Conservation (phyloP, 345 rosid species). For the Arabidopsis suecica region DNA sequence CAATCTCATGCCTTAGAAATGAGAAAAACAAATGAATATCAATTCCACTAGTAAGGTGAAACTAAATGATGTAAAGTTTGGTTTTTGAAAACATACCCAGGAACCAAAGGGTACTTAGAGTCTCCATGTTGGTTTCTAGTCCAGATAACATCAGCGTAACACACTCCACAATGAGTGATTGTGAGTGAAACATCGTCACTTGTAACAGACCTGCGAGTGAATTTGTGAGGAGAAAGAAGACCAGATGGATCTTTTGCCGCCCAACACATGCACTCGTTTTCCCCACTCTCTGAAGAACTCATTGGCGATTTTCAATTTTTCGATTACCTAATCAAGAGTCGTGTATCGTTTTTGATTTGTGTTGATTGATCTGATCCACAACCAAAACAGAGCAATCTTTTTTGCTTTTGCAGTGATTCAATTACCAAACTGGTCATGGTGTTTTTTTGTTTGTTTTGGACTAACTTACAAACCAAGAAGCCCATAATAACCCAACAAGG, state of each 20-base stretch:
- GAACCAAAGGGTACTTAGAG: constrained; percentile 84
- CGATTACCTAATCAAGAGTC: constrained; percentile 3
- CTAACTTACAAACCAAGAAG: neutral
- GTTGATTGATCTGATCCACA: constrained; percentile 4
- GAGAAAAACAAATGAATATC: neutral
- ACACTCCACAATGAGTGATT: constrained; percentile 91
- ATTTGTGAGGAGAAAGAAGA: constrained; percentile 62
- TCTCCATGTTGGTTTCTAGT: constrained; percentile 64
- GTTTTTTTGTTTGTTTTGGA: neutral
- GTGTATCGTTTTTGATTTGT: neutral
- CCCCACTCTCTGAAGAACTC: constrained; percentile 47
- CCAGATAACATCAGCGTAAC: constrained; percentile 88
- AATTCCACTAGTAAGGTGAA: neutral
- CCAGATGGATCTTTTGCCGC: constrained; percentile 78
- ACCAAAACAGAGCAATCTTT: constrained; percentile 1
- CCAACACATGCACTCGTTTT: constrained; percentile 62
- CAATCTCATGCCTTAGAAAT: constrained; percentile 78
- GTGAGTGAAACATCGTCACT: constrained; percentile 71
- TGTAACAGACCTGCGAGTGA: constrained; percentile 69
- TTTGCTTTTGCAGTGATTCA: too few species aligned
- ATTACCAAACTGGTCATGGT: neutral
- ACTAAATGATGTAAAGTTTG: constrained; percentile 19
- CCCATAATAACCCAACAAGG: neutral
- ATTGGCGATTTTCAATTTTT: constrained; percentile 31
- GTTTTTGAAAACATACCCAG: constrained; percentile 63